Evolutionary conservation across 345 rosid genomes (phyloP).

Genomic region (Acer campestre): DNA sequence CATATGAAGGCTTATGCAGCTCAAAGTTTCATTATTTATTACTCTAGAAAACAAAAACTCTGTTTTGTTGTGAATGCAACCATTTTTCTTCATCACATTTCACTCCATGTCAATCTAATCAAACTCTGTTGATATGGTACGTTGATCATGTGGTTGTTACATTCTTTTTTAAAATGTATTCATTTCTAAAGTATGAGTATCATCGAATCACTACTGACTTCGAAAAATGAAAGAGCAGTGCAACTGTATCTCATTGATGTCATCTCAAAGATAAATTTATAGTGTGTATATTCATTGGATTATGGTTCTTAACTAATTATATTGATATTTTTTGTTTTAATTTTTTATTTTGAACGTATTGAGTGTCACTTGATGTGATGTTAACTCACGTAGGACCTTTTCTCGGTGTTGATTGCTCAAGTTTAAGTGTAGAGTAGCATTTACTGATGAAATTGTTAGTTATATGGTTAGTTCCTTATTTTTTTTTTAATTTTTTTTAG

Average conservation of each 20-base stretch:
- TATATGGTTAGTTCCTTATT: not conserved
- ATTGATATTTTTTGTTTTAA: no score
- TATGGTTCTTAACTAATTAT: not conserved
- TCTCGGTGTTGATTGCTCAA: not conserved
- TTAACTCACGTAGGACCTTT: not conserved
- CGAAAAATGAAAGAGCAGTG: not conserved
- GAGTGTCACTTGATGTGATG: not conserved
- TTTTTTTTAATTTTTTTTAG: constrained; percentile 19
- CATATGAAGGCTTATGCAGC: no score
- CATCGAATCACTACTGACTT: not conserved
- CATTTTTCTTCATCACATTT: no score
- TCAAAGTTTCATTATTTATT: no score
- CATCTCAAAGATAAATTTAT: not conserved
- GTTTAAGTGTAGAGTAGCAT: not conserved
- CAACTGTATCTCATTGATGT: not conserved
- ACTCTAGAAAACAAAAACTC: no score
- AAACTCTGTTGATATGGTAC: no score
- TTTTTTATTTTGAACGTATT: not conserved
- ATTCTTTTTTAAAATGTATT: no score
- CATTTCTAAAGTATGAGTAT: not conserved
- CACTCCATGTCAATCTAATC: not conserved
- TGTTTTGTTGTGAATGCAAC: no score
- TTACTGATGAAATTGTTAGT: not conserved
- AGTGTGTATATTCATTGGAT: not conserved
- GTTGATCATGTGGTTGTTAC: no score